Percentiles rank a stretch among this genome's conserved stretches.
These are phyloP conservation scores for Arxiozyma bovina DNA, from an alignment of 1,139 yeast genomes.

Conservation along the genomic window DNA sequence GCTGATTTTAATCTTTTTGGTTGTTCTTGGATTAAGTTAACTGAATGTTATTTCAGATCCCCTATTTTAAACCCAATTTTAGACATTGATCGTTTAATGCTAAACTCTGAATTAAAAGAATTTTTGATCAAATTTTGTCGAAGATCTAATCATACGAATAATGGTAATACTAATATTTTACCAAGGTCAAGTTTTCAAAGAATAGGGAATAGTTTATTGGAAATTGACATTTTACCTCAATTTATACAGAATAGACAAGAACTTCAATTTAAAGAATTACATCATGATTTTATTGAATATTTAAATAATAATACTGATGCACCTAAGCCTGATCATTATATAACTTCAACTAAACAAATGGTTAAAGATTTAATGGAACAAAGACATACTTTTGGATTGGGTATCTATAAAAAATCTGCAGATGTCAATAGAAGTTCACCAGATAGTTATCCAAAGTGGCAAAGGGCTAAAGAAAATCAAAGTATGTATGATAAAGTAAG, in stretches of 20 bases:
- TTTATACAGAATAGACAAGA: conserved; percentile 48
- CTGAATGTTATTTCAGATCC: conserved; percentile 29
- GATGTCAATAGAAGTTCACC: conserved; percentile 7
- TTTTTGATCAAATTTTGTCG: conserved; percentile 20
- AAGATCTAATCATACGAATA: background rate
- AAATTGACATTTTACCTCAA: conserved; percentile 56
- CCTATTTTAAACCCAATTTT: conserved; percentile 31
- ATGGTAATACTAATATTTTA: conserved; percentile 8
- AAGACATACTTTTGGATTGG: conserved; percentile 37
- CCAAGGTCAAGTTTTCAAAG: conserved; percentile 36
- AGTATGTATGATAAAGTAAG: conserved; percentile 31
- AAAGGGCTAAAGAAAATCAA: conserved; percentile 33
- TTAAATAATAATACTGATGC: conserved; percentile 9
- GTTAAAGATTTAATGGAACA: conserved; percentile 55
- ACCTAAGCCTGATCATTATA: conserved; percentile 23
- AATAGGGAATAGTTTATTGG: conserved; percentile 55
- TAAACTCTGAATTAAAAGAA: conserved; percentile 24
- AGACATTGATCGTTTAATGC: conserved; percentile 21
- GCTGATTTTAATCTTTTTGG: conserved; percentile 80
- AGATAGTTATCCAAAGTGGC: conserved; percentile 33
- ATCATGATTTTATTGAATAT: conserved; percentile 41
- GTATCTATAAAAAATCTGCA: conserved; percentile 24
- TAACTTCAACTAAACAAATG: conserved; percentile 53
- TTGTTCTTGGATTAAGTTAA: conserved; percentile 60
- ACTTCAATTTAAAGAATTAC: conserved; percentile 41